phyloP scores from a whole-genome alignment of 345 rosid species.

The Ceriops decandra region DNA sequence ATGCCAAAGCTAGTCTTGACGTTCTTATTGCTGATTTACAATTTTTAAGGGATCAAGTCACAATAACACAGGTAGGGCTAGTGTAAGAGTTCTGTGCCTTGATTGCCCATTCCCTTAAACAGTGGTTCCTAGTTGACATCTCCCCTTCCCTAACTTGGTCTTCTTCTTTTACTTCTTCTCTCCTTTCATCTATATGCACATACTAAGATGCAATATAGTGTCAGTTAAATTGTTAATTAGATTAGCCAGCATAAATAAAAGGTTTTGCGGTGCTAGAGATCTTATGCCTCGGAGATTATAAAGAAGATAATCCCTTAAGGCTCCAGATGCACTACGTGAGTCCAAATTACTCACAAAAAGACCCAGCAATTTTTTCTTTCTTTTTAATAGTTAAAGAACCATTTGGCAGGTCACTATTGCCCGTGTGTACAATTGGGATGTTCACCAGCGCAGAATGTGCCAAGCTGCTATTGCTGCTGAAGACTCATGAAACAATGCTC shows the following conservation, averaged over 20 bases:
- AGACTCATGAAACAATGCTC: constrained; percentile 33
- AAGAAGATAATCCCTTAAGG: neutral
- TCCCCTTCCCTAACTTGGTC: too few relatives aligned
- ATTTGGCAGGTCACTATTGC: constrained; percentile 71
- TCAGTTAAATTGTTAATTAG: too few relatives aligned
- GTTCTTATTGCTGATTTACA: constrained; percentile 83
- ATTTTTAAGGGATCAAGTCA: constrained; percentile 92
- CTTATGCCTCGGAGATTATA: too few relatives aligned
- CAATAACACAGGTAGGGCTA: constrained; percentile 73
- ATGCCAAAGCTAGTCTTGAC: constrained; percentile 92
- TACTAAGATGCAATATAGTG: too few relatives aligned
- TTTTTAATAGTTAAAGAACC: constrained; percentile 4
- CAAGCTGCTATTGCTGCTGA: constrained; percentile 40
- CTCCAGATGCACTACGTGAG: neutral
- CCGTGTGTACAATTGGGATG: constrained; percentile 87
- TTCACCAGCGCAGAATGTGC: constrained; percentile 71
- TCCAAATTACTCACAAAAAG: neutral
- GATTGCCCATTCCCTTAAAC: neutral
- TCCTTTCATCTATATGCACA: too few relatives aligned
- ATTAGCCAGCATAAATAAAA: too few relatives aligned
- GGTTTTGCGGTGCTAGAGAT: too few relatives aligned
- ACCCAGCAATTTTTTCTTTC: neutral
- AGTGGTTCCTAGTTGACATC: neutral
- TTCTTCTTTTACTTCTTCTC: too few relatives aligned
- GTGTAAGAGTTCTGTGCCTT: neutral